phyloP scores from a whole-genome alignment of 1,139 yeast species.

The Tardiomyces depauwii region DNA sequence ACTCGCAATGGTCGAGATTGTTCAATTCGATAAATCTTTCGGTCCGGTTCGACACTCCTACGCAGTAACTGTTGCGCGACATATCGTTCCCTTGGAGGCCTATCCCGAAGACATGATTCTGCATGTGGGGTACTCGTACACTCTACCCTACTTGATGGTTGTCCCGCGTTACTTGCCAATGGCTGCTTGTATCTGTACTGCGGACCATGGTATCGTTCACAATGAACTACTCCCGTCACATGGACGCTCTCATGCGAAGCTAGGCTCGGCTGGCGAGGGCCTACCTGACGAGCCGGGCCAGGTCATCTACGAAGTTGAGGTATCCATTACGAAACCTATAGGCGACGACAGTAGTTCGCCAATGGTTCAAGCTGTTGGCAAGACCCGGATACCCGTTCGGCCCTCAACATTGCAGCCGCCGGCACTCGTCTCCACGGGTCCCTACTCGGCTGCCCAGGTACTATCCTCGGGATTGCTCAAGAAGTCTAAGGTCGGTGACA shows the following conservation, averaged over 20 bases:
- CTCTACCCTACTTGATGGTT: not conserved
- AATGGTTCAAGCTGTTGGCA: not conserved
- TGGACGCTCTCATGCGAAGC: not conserved
- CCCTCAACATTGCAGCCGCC: not conserved
- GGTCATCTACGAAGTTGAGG: not conserved
- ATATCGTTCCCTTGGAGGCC: not conserved
- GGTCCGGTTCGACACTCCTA: not conserved
- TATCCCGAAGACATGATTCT: not conserved
- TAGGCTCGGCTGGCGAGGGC: not conserved
- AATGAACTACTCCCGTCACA: not conserved
- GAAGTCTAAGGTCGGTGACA: not conserved
- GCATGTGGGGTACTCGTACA: not conserved
- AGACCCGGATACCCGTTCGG: not conserved
- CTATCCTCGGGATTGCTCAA: not conserved
- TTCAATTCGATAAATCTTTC: not conserved
- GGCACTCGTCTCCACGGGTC: not conserved
- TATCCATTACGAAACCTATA: not conserved
- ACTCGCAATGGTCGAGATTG: not conserved
- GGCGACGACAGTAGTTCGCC: not conserved
- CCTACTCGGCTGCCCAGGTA: not conserved
- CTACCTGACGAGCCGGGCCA: not conserved
- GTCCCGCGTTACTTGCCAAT: not conserved
- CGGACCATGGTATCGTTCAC: not conserved
- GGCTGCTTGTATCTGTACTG: not conserved
- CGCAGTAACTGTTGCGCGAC: not conserved